Base-by-base conservation (phyloP, 2,329 filamentous ascomycete species). In the Verticillium albo-atrum region DNA sequence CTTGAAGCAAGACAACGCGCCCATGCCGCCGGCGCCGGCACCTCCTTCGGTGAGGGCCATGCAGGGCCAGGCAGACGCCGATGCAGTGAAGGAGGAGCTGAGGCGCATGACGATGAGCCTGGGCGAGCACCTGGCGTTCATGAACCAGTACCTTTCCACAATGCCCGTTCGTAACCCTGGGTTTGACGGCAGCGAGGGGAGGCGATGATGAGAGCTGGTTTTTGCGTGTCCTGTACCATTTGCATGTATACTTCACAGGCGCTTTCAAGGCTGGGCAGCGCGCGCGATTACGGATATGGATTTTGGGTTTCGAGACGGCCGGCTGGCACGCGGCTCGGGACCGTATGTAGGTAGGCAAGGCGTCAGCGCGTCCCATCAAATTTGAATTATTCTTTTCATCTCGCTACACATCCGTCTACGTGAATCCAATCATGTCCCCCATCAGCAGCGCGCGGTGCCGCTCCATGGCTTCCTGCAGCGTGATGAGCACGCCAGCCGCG, bases 391-490 rank as follows among this genome's bases (percentile, higher is more conserved):
- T 20, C 2, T 50, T 25, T 3, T 25, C 10, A 10, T 25, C 10
- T 23, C 7, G n/a, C 42, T 23, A 23, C 20, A 9, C 12, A 12
- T 12, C 42, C 6, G 28, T 15, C 51, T 37, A 59, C 27, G 65
- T 65, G 56, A 66, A 77, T 1, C 74, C 77, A 55, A 85, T 77
- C 76, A 86, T 72, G 62, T 91, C 84, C 1, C 92, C 92, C 77
- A 95, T 84, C 67, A 97, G 73, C 60, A 91, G 72, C 59, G 87
- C 84, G 72, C 93, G 89, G 70, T 92, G 92, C 73, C 87, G 89
- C 69, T 96, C 91, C 64, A 94, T 86, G 9, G 91, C 87, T 73
- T 97, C 93, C 54, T 88, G 84, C 65, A 92, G 80, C 69, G 89
- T 89, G 34, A 98, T 84, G 66, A 96, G 73, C 55, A 92, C 87